phyloP scores from a whole-genome alignment of 805 yeast genomes.

The Candida sakaeoensis region DNA sequence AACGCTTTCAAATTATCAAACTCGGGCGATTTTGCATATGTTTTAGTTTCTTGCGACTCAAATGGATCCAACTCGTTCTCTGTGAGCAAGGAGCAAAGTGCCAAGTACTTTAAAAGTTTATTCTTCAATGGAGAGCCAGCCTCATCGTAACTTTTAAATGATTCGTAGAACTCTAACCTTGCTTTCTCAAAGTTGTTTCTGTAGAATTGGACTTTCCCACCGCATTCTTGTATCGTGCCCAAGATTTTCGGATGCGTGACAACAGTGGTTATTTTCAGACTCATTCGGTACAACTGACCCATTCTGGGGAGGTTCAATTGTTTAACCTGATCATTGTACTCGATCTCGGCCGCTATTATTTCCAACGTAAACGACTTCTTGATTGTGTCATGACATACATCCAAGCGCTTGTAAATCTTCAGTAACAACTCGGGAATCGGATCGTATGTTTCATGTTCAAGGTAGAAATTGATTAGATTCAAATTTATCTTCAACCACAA shows the following conservation, averaged over 20 bases:
- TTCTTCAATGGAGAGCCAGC: conserved; percentile 47
- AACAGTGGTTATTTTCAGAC: conserved; percentile 46
- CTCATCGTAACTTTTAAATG: conserved; percentile 42
- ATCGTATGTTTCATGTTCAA: conserved; percentile 9
- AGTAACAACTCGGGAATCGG: conserved; percentile 31
- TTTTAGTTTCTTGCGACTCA: conserved; percentile 66
- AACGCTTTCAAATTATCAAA: conserved; percentile 24
- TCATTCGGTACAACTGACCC: conserved; percentile 45
- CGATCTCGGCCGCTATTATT: conserved; percentile 63
- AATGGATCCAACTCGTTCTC: conserved; percentile 68
- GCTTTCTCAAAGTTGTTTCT: conserved; percentile 58
- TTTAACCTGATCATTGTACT: conserved; percentile 41
- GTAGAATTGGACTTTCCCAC: conserved; percentile 64
- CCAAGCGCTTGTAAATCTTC: conserved; percentile 35
- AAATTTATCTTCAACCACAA: conserved; percentile 48
- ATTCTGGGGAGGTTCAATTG: conserved; percentile 34
- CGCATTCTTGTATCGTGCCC: conserved; percentile 75
- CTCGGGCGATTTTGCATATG: conserved; percentile 36
- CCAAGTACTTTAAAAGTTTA: conserved; percentile 55
- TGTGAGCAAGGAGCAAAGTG: conserved; percentile 58
- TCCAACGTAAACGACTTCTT: conserved; percentile 53
- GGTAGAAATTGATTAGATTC: conserved; percentile 33
- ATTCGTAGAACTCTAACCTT: conserved; percentile 56
- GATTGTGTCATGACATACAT: conserved; percentile 40
- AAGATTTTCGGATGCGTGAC: conserved; percentile 72